Evolutionary conservation across 441 rosid species (phyloP).

Genomic region (Adansonia madagascariensis): DNA sequence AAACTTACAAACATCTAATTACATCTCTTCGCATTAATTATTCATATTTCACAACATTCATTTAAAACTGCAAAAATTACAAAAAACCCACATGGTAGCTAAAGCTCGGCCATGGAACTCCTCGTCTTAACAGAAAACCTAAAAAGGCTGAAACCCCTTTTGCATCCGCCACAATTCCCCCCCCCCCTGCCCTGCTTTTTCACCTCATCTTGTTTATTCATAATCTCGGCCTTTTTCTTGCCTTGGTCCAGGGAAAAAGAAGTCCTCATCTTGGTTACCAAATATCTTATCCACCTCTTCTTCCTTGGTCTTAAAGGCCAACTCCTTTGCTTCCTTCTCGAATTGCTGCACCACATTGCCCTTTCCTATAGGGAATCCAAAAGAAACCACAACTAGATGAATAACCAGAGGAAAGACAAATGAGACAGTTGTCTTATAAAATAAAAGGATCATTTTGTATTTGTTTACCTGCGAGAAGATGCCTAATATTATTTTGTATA

Average conservation of each 20-base stretch:
- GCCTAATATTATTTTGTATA: constrained; percentile 41
- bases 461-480: constrained; percentile 42
- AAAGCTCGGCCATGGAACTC: not conserved
- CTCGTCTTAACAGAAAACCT: not conserved
- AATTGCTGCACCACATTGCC: constrained; percentile 38
- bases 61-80: not conserved
- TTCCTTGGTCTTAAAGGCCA: constrained; percentile 39
- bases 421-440: not conserved
- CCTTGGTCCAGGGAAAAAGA: constrained; percentile 51
- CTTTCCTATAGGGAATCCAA: constrained; percentile 31
- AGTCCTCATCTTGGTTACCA: constrained; percentile 40
- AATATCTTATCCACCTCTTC: constrained; percentile 49
- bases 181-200: not conserved
- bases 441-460: not conserved
- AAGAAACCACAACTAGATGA: not conserved
- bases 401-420: not conserved
- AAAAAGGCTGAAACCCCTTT: not conserved
- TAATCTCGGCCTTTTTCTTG: constrained; percentile 25
- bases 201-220: constrained; percentile 12
- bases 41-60: not conserved
- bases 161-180: not conserved
- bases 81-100: not conserved
- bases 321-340: constrained; percentile 52
- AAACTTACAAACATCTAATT: constrained; percentile 26
- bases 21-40: not conserved